Base-by-base conservation (phyloP, 2,329 filamentous ascomycete species). In the Penicillium griseofulvum region DNA sequence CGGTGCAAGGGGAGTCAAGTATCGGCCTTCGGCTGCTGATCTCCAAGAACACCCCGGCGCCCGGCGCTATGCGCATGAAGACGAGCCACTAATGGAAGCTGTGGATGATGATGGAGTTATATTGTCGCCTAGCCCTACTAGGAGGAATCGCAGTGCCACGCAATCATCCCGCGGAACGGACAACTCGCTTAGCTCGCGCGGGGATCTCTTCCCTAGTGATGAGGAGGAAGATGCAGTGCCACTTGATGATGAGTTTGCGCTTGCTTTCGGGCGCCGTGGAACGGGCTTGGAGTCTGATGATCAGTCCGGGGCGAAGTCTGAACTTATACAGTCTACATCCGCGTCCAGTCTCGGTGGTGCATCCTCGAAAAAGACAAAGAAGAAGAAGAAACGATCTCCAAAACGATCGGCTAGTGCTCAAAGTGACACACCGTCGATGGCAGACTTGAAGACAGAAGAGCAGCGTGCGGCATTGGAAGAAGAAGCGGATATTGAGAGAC, bases 151-250 rank as follows among this genome's bases (percentile, higher is more conserved):
- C 48, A 96, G 92, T 72, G 85, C 85, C 44, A 97, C 92, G 1
- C 83, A 85, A 14, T 87, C 85, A 5, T 96, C 91, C 12, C 87
- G 88, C 38, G 87, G 87, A 60, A 96, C 92, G 0, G 88, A 86
- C 28, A 91, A 93, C 69, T 96, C 92, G 6, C 86, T 89, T 60
- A 88, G 92, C 65, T 96, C 91, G 11, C 81, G 93, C 44, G 91
- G 91, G 2, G 93, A 97, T 74, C 78, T 97, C 12, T 94, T 97
- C 63, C 91, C 91, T 0, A 96, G 91, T 65, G 91, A 96, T 66
- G 91, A 92, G 50, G 91, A 95, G 60, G 92, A 96, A 71, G 93
- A 97, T 73, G 93, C 93, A 0, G 85, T 96, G n/a, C 90, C 91
- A 12, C 76, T 97, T 17, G 90, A 93, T 65, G 93, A 97, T 68